These are phyloP conservation scores for Epichloe elymi DNA, from an alignment of 2,329 filamentous ascomycete species.

Conservation along the genomic window DNA sequence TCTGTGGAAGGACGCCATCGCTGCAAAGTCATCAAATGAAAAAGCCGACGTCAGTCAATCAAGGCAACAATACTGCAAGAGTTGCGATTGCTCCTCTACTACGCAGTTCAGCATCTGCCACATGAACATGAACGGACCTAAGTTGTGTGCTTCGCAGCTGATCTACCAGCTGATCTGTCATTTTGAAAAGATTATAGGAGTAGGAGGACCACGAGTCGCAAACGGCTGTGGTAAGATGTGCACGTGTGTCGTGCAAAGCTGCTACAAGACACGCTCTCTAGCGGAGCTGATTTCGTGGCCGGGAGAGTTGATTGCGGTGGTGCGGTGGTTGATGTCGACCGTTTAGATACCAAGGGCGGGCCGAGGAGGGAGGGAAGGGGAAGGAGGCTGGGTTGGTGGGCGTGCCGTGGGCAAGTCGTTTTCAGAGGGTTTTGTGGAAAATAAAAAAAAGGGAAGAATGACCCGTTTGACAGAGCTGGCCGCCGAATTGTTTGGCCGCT, in stretches of 20 bases:
- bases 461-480: background rate
- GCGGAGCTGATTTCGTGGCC: background rate
- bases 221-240: conserved; percentile 1
- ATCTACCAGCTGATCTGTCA: conserved; percentile 33
- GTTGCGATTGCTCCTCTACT: background rate
- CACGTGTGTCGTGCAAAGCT: conserved; percentile 12
- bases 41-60: background rate
- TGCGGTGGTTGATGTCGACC: background rate
- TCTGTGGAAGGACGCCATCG: conserved; percentile 31
- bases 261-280: conserved; percentile 5
- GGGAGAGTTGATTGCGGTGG: background rate
- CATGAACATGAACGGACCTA: conserved; percentile 21
- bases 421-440: conserved; percentile 2
- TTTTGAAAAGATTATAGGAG: conserved; percentile 16
- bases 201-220: conserved; percentile 12
- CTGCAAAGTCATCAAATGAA: conserved; percentile 14
- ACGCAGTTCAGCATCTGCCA: background rate
- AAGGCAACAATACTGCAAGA: background rate
- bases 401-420: background rate
- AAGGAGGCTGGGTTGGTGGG: conserved; percentile 1
- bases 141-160: conserved; percentile 29
- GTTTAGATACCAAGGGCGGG: conserved; percentile 1
- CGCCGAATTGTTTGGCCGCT: background rate
- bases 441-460: background rate
- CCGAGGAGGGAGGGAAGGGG: background rate